Evolutionary conservation across 208 protist genomes (phyloP), one percentile per base, ranked within the genome.

Genomic region (Zelonia costaricensis): DNA sequence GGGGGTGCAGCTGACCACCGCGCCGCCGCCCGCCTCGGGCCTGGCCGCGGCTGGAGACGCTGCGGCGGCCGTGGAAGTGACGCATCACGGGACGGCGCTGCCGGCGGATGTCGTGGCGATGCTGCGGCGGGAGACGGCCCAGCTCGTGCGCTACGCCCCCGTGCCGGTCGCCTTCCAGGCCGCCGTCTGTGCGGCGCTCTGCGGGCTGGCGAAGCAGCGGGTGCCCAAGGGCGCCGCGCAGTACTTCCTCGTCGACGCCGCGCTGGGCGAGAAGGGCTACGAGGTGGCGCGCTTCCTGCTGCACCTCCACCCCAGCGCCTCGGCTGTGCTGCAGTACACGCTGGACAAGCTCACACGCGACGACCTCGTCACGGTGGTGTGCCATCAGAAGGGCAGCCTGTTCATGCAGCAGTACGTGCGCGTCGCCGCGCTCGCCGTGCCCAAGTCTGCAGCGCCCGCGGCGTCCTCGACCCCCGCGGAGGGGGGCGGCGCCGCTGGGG

Each of bases 331-430:
- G 38, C 68, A 82, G 54, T 69, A 93, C 65, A 46, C 76, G 1
- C 69, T 96, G 22, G 87, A 92, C 56, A 87, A 84, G 42, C 59
- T 96, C 40, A 74, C 72, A 38, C 69, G 82, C 10, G 58, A 78
- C 39, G 88, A 93, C 47, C 36, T 96, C 15, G 33, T 88, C 20
- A 13, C n/a, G 12, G 57, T 92, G 5, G 42, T 72, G 23, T 47
- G 53, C 2, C 69, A 80, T n/a, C 53, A 70, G 18, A 82, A 82
- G 42, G 91, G 91, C 5, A 94, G 86, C 59, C 62, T 84, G 27
- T 82, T 88, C 31, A 20, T 96, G 25, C 91, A 96, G 75, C 88
- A 94, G 73, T 86, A 80, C 53, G 63, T 93, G 15, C 77, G 78
- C 16, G 74, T 80, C n/a, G 28, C 60, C 6, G 65, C 54, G 3